Base-by-base conservation (phyloP, 164 flowering plant genomes). In the Nelumbo lutea region DNA sequence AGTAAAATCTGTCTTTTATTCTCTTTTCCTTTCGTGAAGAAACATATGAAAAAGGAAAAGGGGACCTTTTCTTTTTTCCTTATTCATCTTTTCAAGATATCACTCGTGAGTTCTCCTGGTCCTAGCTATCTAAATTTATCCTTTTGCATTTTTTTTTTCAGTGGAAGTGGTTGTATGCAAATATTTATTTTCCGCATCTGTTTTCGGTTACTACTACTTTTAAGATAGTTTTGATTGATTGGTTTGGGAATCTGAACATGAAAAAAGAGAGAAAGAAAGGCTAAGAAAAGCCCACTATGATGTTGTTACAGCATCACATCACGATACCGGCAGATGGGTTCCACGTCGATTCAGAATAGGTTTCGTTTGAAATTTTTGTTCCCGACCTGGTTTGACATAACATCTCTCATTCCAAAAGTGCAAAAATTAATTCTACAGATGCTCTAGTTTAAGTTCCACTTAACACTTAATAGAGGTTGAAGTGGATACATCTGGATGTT, bases 301-400 rank as follows among this genome's bases (percentile, higher is more conserved):
- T 60, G 6, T 47, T 38, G 39, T 45, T 68, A 61, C 41, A 38
- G 57, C 11, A 59, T 68, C 52, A 43, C 63, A 59, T 59, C 62
- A 59, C 46, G 55, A 59, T 68, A 61, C 70, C 39, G 13, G 53
- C 40, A 59, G 40, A 4, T 61, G 39, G 7, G 61, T 47, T 59
- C 47, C 47, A 11, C 50, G 41, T 8, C 7, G 27, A 52, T 51
- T 61, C 56, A 42, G 11, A 42, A 64, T 45, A 53, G 41, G n/a
- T 62, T 42, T 27, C 13, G 43, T 39, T 46, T 3, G n/a, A 40
- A 27, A 27, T 27, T 27, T 27, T 27, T 27, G 13, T 65, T 51
- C 8, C 9, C 27, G 14, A 39, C 52, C 59, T 40, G 8, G 6
- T 5, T 47, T 5, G 50, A 5, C 5, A 47, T 27, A 27, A 27